Conservation (phyloP, 495 filamentous ascomycete species). For the Talaromyces proteolyticus region DNA sequence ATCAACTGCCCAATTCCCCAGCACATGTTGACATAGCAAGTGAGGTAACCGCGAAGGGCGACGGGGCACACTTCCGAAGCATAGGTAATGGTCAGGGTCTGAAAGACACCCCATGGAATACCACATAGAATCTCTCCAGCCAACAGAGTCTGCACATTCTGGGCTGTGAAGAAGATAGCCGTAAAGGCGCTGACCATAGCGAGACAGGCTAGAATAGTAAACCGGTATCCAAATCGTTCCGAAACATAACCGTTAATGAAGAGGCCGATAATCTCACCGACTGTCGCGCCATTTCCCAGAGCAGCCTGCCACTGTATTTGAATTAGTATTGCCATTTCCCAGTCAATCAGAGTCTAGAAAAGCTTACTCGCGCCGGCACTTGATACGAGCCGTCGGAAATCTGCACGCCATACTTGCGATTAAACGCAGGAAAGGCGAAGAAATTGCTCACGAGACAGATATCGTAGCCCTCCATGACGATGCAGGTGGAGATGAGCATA, state of each 20-base stretch:
- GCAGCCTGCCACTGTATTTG: constrained; percentile 62
- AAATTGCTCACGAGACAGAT: constrained; percentile 47
- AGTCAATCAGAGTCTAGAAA: background rate
- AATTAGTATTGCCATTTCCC: background rate
- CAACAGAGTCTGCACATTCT: constrained; percentile 60
- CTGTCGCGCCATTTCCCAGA: constrained; percentile 59
- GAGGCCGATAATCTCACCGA: constrained; percentile 71
- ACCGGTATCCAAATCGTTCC: constrained; percentile 68
- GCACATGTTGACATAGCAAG: constrained; percentile 78
- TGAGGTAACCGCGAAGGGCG: constrained; percentile 65
- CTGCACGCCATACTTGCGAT: constrained; percentile 59
- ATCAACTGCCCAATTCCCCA: constrained; percentile 78
- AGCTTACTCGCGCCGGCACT: constrained; percentile 51
- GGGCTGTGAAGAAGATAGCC: constrained; percentile 71
- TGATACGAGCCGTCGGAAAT: constrained; percentile 54
- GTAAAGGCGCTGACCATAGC: constrained; percentile 62
- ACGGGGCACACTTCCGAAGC: constrained; percentile 76
- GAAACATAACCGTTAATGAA: constrained; percentile 72
- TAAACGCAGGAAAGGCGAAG: constrained; percentile 50
- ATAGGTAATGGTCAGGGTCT: constrained; percentile 74
- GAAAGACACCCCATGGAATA: constrained; percentile 79
- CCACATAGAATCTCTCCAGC: constrained; percentile 72
- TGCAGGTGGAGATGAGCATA: constrained; percentile 45
- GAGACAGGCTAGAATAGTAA: constrained; percentile 66
- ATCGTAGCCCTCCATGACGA: constrained; percentile 57